Evolutionary conservation across 345 rosid species (phyloP), one percentile per base, ranked within the genome.

Genomic region (Toxicodendron radicans): DNA sequence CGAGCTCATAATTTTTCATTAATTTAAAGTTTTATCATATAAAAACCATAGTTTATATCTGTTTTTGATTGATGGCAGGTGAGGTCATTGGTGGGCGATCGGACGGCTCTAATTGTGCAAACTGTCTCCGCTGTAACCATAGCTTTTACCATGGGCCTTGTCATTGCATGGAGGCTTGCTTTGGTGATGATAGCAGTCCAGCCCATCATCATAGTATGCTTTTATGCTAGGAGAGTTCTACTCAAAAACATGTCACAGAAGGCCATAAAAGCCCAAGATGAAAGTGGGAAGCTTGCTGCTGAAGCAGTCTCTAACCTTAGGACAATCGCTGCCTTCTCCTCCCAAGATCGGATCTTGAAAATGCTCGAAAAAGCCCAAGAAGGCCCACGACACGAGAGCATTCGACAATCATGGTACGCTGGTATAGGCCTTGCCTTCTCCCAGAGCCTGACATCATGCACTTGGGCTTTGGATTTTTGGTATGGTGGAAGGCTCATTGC

Each of bases 151-250:
- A 87, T 88, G 90, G 91, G 97, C 9, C 73, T 88, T 11, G 78
- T 87, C 76, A 86, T 90, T 10, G 87, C 92, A 0, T 90, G 93
- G 93, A 77, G 88, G 78, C 83, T 92, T 30, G 91, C 95, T 0
- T 21, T 92, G 1, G 92, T 88, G 56, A 83, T 92, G 78, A 92
- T 92, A 20, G 92, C 86, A 0, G 83, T 79, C 12, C 93, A 87
- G 32, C 93, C 95, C 0, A 7, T 90, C 27, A 74, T 87, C 24
- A 81, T 90, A 9, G 59, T 75, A 11, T 82, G 87, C 75, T 82
- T 84, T 71, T 90, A 90, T 41, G 62, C 83, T 53, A 79, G 87
- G 0, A 75, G 75, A 0, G 84, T 82, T 2, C 56, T 90, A 9
- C 85, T 90, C 4, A 90, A 78, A 54, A 78, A 62, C 59, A 77